phyloP scores from a whole-genome alignment of 1,284 basidiomycete species.

The Rugiboletus extremiorientalis region DNA sequence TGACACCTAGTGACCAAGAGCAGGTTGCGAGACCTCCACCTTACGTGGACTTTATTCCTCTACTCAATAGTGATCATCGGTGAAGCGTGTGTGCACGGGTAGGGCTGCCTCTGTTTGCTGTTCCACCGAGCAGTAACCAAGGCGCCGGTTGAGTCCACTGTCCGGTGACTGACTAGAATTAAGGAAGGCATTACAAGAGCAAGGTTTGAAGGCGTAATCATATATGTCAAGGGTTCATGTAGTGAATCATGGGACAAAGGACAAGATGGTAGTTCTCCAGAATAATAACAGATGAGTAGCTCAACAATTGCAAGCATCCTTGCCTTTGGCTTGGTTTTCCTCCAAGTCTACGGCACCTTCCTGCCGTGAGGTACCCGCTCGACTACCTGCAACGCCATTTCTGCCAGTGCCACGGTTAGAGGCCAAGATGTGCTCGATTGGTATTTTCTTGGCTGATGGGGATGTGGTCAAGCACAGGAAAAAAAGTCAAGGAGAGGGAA shows the following conservation, averaged over 20 bases:
- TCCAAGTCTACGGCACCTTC: slow-evolving; percentile 70
- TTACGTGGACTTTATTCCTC: slow-evolving; percentile 42
- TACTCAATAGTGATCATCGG: slow-evolving; percentile 8
- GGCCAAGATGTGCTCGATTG: slow-evolving; percentile 88
- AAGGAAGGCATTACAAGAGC: slow-evolving; percentile 31
- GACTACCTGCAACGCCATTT: slow-evolving; percentile 55
- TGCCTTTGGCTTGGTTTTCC: slow-evolving; percentile 64
- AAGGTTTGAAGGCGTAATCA: slow-evolving; percentile 20
- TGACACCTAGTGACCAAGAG: slow-evolving; percentile 38
- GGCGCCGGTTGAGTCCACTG: slow-evolving; percentile 2
- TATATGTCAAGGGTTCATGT: slow-evolving; percentile 25
- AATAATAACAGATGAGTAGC: slow-evolving; percentile 15
- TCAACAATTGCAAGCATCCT: slow-evolving; percentile 81
- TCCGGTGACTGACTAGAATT: slow-evolving; percentile 22
- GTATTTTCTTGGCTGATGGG: slow-evolving; percentile 87
- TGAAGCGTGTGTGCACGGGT: neutral
- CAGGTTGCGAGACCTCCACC: slow-evolving; percentile 41
- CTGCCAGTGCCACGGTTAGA: slow-evolving; percentile 66
- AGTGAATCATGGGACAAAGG: slow-evolving; percentile 22
- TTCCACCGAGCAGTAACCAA: neutral
- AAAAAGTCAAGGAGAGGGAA: neutral
- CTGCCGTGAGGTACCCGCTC: slow-evolving; percentile 51
- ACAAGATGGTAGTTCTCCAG: slow-evolving; percentile 20
- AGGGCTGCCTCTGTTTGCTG: neutral
- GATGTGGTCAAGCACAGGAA: slow-evolving; percentile 1